Evolutionary conservation across 129 eudicot species (phyloP).

Genomic region (Calendula officinalis): DNA sequence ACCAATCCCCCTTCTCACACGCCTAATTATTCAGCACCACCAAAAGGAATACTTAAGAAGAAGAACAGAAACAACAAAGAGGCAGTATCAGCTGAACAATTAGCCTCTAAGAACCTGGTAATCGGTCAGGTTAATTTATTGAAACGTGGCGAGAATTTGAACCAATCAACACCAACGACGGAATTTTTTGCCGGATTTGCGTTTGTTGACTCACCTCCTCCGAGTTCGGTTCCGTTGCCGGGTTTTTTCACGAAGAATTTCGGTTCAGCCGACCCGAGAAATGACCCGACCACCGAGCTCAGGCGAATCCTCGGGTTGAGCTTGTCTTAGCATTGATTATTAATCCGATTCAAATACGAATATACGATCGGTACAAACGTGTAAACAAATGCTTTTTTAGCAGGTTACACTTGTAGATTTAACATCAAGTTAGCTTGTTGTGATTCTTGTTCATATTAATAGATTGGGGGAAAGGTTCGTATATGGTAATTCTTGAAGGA

Average conservation of each 20-base stretch:
- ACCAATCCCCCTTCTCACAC: slow-evolving; percentile 12
- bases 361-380: background rate
- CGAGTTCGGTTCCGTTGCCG: slow-evolving; percentile 58
- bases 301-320: slow-evolving; percentile 34
- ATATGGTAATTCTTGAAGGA: background rate
- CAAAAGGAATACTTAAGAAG: background rate
- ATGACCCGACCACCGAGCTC: slow-evolving; percentile 21
- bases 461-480: too few species aligned
- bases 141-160: too few species aligned
- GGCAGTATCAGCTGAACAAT: background rate
- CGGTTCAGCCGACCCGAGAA: background rate
- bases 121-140: too few species aligned
- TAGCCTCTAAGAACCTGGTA: too few species aligned
- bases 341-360: too few species aligned
- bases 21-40: slow-evolving; percentile 21
- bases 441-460: background rate
- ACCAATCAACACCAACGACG: background rate
- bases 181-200: slow-evolving; percentile 55
- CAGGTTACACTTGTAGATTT: background rate
- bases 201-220: slow-evolving; percentile 47
- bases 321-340: slow-evolving; percentile 4
- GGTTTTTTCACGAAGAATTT: slow-evolving; percentile 41
- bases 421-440: background rate
- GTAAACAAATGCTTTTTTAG: slow-evolving; percentile 8
- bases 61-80: background rate